Conservation (phyloP, 202 grass and related monocot genomes). For the Dendrocalamus latiflorus region DNA sequence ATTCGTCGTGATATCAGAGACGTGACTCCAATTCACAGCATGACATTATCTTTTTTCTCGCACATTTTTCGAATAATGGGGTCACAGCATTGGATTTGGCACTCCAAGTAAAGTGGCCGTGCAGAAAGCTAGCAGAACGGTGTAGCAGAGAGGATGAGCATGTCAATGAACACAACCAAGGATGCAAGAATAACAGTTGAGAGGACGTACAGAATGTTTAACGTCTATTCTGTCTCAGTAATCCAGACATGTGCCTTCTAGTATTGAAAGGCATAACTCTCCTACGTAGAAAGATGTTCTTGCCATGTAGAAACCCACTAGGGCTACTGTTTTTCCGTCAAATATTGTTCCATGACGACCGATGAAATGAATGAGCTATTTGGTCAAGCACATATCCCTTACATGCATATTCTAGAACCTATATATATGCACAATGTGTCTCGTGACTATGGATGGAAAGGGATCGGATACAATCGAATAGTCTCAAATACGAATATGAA, state of each 20-base stretch:
- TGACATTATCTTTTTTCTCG: constrained; percentile 22
- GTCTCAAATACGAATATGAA: too few species aligned
- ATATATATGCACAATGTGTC: neutral
- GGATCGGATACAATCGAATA: too few species aligned
- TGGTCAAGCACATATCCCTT: neutral
- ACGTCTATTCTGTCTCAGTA: neutral
- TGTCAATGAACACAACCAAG: neutral
- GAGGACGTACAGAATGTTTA: neutral
- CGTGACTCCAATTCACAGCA: constrained; percentile 28
- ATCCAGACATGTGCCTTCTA: neutral
- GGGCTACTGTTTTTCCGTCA: too few species aligned
- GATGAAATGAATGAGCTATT: too few species aligned
- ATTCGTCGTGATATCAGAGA: constrained; percentile 31
- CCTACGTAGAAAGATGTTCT: neutral
- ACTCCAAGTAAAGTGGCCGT: constrained; percentile 6
- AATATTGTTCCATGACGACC: too few species aligned
- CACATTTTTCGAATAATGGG: neutral
- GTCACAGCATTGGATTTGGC: constrained; percentile 36
- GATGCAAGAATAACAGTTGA: neutral
- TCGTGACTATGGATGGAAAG: too few species aligned
- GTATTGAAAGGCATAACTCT: neutral
- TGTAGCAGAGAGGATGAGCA: neutral
- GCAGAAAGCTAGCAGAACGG: constrained; percentile 20
- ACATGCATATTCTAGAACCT: constrained; percentile 5
- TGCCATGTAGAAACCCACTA: too few species aligned